These are phyloP conservation scores for Senecio squalidus DNA, from an alignment of 140 eudicot genomes.

Conservation along the genomic window DNA sequence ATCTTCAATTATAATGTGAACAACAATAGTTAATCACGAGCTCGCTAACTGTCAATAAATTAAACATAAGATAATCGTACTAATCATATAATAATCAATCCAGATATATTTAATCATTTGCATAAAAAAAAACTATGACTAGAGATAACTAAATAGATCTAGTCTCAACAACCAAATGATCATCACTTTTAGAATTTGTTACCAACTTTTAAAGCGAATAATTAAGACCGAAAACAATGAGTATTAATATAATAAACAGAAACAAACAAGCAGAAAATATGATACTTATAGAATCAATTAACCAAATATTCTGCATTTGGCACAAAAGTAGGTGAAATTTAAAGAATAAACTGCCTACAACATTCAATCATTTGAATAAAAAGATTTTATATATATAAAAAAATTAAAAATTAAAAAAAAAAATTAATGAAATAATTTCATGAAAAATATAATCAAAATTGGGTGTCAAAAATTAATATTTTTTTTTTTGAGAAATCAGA, in stretches of 20 bases:
- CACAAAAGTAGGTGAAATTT: constrained; percentile 24
- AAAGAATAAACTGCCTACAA: not conserved
- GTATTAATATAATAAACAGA: constrained; percentile 19
- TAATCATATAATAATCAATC: constrained; percentile 20
- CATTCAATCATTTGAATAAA: not conserved
- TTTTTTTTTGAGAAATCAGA: too few species aligned
- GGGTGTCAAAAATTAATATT: too few species aligned
- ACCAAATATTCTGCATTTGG: constrained; percentile 40
- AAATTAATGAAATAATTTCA: too few species aligned
- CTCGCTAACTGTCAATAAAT: constrained; percentile 10
- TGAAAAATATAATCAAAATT: too few species aligned
- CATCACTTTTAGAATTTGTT: constrained; percentile 7
- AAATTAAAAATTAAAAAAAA: not conserved
- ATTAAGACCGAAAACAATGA: constrained; percentile 15
- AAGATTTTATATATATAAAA: not conserved
- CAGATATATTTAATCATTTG: constrained; percentile 12
- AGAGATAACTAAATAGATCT: constrained; percentile 21
- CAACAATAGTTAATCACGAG: constrained; percentile 14
- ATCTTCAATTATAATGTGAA: constrained; percentile 21
- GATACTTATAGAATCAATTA: constrained; percentile 25
- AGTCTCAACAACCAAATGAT: constrained; percentile 16
- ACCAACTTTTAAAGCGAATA: constrained; percentile 21
- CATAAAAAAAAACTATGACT: constrained; percentile 9
- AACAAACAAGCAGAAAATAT: constrained; percentile 16
- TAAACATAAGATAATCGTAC: not conserved